Evolutionary conservation across 345 rosid genomes (phyloP), one percentile per base, ranked within the genome.

Genomic region (Moringa oleifera): DNA sequence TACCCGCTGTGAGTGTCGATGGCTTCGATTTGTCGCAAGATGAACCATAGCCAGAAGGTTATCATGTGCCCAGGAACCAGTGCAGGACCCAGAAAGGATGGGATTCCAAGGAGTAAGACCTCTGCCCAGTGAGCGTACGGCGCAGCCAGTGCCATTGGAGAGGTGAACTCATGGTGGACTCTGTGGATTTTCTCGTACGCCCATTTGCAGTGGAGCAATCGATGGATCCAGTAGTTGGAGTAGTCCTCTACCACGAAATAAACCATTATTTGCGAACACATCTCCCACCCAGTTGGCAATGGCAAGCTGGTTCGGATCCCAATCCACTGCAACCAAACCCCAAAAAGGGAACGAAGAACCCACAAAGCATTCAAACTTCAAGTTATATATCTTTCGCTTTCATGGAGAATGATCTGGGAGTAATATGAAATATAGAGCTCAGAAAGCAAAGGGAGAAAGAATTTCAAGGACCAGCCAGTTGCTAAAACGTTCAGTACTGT

Each of bases 81-180:
- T 0, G 72, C 71, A 6, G 76, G 76, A 20, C 76, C 76, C 20
- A 72, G 68, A 62, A 72, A 67, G 12, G 76, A 25, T 23, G 76
- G 71, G n/a, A 67, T 0, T 5, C 76, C 76, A 45, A 67, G 61
- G 16, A 66, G 51, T 51, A 67, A 57, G 22, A 67, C 53, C 68
- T 67, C 76, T 13, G 76, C 68, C 71, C 76, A 72, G 10, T 72
- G 76, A 10, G 71, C 71, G 24, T 72, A 72, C 0, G 68, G 65
- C 6, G 76, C 68, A 12, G 71, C 68, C 0, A 72, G 18, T 18
- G 33, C 76, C 0, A 67, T 62, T 0, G 76, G 76, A 21, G 76
- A 62, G 6, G 57, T 67, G 61, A 55, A 72, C 20, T 72, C 60
- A 47, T 72, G 71, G 62, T 72, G 76, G 23, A 66, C 53, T 6